These are phyloP conservation scores for Immersiporthe knoxdaviesiana DNA, from an alignment of 2,329 filamentous ascomycete species.

Conservation along the genomic window DNA sequence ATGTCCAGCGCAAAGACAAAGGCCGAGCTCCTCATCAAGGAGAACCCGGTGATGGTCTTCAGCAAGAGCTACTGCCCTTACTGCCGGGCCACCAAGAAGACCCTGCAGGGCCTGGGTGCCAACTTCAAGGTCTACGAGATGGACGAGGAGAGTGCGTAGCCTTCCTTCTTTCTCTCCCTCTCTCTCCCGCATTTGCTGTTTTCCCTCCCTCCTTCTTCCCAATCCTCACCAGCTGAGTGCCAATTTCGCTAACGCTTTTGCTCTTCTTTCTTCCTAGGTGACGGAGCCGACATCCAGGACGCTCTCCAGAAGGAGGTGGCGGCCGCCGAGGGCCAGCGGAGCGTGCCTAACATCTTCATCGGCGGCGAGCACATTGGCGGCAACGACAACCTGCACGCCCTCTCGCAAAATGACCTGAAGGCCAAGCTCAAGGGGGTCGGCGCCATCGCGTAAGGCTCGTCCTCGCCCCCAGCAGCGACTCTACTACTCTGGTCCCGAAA, in stretches of 20 bases:
- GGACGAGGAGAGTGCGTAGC: constrained; percentile 76
- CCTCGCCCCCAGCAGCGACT: neutral
- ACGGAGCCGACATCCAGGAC: constrained; percentile 80
- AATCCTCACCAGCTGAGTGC: too few species aligned
- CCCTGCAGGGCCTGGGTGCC: constrained; percentile 70
- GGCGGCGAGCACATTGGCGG: constrained; percentile 89
- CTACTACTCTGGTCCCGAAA: neutral
- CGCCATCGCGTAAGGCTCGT: constrained; percentile 45
- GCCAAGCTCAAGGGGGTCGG: constrained; percentile 47
- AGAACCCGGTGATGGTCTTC: constrained; percentile 92
- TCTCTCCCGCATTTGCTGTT: too few species aligned
- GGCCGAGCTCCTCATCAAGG: constrained; percentile 83
- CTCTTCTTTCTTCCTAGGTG: constrained; percentile 56
- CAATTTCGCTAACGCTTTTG: neutral
- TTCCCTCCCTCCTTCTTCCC: neutral
- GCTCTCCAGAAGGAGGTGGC: constrained; percentile 67
- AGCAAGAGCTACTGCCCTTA: constrained; percentile 97
- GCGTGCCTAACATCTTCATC: constrained; percentile 97
- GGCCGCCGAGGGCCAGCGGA: constrained; percentile 73
- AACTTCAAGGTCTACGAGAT: constrained; percentile 80
- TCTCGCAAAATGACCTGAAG: constrained; percentile 63
- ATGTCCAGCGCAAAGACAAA: constrained; percentile 86
- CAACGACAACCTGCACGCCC: constrained; percentile 81
- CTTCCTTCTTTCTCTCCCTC: neutral
- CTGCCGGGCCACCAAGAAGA: constrained; percentile 78